phyloP scores from a whole-genome alignment of 768 basidiomycete genomes.

The Pisolithus albus region DNA sequence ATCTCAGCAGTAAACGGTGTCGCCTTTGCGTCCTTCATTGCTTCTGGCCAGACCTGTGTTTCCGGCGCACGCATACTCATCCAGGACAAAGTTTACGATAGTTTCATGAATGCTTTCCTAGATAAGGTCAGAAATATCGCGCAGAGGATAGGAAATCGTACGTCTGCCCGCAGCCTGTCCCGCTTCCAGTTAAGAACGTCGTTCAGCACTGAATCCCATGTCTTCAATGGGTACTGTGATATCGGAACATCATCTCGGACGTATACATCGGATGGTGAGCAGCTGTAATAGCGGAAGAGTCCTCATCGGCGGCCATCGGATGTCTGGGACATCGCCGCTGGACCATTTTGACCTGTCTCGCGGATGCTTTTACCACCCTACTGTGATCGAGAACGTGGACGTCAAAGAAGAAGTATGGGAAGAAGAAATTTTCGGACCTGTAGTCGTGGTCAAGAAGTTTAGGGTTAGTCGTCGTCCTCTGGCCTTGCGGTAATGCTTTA shows the following conservation, averaged over 20 bases:
- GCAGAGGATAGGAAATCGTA: conserved; percentile 73
- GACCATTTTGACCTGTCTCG: conserved; percentile 66
- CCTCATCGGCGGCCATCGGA: conserved; percentile 57
- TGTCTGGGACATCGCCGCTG: conserved; percentile 54
- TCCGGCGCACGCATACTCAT: conserved; percentile 81
- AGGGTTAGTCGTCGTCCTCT: conserved; percentile 30
- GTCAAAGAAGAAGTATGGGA: conserved; percentile 62
- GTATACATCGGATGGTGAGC: conserved; percentile 55
- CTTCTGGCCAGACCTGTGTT: conserved; percentile 88
- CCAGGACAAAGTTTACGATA: conserved; percentile 61
- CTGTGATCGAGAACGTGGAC: conserved; percentile 56
- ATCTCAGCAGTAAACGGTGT: conserved; percentile 72
- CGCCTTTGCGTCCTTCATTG: conserved; percentile 79
- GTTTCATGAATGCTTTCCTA: conserved; percentile 57
- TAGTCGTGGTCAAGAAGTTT: conserved; percentile 62
- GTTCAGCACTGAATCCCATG: conserved; percentile 56
- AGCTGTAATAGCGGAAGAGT: conserved; percentile 42
- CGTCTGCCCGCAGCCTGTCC: conserved; percentile 20
- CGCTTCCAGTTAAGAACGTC: not conserved
- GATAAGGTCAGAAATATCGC: conserved; percentile 57
- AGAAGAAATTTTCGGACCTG: conserved; percentile 84
- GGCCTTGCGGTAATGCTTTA: not conserved
- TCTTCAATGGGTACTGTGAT: conserved; percentile 82
- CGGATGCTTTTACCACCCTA: conserved; percentile 78
- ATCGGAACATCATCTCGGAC: conserved; percentile 52